phyloP scores from a whole-genome alignment of 2,329 filamentous ascomycete genomes.

The Colletotrichum acutatum region DNA sequence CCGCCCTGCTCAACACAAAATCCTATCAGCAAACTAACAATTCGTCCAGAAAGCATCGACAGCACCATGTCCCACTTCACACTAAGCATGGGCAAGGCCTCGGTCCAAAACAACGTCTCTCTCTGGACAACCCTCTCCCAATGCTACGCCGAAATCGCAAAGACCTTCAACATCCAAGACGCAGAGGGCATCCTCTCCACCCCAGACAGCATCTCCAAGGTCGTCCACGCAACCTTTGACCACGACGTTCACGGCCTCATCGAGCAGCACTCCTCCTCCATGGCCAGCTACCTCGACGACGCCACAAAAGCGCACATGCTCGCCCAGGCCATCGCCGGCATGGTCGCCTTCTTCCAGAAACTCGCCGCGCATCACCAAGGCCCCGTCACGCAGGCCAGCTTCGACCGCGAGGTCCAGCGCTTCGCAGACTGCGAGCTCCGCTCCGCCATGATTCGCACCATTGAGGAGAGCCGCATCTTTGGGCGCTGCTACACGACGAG shows the following conservation, averaged over 20 bases:
- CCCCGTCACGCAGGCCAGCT: slow-evolving; percentile 36
- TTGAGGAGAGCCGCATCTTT: slow-evolving; percentile 45
- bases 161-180: slow-evolving; percentile 31
- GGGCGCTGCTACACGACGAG: slow-evolving; percentile 46
- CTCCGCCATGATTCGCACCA: slow-evolving; percentile 41
- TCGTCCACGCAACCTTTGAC: slow-evolving; percentile 48
- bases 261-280: slow-evolving; percentile 40
- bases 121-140: slow-evolving; percentile 35
- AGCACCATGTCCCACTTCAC: slow-evolving; percentile 36
- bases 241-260: slow-evolving; percentile 46
- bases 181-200: slow-evolving; percentile 40
- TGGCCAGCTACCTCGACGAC: slow-evolving; percentile 44
- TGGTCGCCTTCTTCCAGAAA: slow-evolving; percentile 44
- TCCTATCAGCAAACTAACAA: background rate
- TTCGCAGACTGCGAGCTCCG: slow-evolving; percentile 46
- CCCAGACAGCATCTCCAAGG: slow-evolving; percentile 35
- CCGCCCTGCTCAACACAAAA: no score
- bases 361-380: slow-evolving; percentile 35
- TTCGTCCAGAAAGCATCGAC: slow-evolving; percentile 30
- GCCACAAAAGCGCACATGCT: slow-evolving; percentile 47
- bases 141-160: slow-evolving; percentile 29
- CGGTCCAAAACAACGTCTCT: slow-evolving; percentile 32
- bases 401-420: slow-evolving; percentile 43
- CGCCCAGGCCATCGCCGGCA: slow-evolving; percentile 48
- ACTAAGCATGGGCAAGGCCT: slow-evolving; percentile 31